A percentile compares a stretch with the other conserved stretches of the same genome.
Conservation (phyloP, 441 rosid genomes). For the Omphalea diandra region DNA sequence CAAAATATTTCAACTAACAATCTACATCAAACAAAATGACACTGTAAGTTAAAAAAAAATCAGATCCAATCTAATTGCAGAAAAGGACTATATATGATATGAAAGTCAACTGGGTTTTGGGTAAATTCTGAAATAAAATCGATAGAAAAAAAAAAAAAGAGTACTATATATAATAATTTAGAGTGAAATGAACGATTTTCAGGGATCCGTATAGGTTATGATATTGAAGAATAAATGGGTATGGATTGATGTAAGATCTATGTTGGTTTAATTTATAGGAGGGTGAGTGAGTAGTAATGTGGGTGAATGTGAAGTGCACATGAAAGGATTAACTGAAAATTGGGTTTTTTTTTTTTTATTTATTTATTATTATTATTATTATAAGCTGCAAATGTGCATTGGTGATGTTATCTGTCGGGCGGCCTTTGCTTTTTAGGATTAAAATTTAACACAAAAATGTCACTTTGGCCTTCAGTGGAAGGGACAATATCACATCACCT, state of each 20-base stretch:
- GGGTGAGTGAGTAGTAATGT: constrained; percentile 12
- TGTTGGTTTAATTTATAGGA: constrained; percentile 19
- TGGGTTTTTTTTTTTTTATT: no score
- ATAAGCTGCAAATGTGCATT: constrained; percentile 33
- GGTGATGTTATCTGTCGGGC: constrained; percentile 42
- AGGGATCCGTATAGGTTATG: constrained; percentile 23
- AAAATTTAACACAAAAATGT: constrained; percentile 9
- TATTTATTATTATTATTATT: no score
- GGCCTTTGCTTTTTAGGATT: constrained; percentile 31
- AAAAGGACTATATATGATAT: no score
- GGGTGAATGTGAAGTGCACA: constrained; percentile 40
- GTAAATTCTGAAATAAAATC: not conserved
- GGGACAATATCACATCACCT: constrained; percentile 28
- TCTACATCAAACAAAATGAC: not conserved
- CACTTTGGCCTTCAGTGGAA: constrained; percentile 22
- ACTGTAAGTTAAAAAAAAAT: not conserved
- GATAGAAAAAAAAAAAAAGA: not conserved
- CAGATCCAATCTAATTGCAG: not conserved
- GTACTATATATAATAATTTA: constrained; percentile 14
- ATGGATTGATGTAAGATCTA: constrained; percentile 18
- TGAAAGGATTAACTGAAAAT: constrained; percentile 26
- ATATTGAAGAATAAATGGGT: constrained; percentile 23
- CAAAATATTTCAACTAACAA: not conserved
- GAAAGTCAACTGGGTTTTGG: constrained; percentile 12
- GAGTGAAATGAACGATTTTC: not conserved